Percentiles rank a stretch among this genome's conserved stretches.
Evolutionary conservation across 192 early-diverging fungal species (phyloP).

Genomic region (Funneliformis mosseae): DNA sequence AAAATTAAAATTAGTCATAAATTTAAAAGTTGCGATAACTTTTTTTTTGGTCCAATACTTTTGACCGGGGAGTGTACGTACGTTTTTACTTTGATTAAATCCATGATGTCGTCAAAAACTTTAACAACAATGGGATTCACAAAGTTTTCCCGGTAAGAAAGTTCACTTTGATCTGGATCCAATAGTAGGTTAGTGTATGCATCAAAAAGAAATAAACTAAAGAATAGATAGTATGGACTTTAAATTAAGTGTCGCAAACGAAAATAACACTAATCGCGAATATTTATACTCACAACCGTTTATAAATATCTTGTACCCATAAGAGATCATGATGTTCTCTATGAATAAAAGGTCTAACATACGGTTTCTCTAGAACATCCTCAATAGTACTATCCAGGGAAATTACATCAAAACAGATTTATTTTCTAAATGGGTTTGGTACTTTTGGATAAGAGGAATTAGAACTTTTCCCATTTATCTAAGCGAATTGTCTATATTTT

Average conservation of each 20-base stretch:
- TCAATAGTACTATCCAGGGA: conserved; percentile 25
- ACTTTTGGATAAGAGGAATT: conserved; percentile 30
- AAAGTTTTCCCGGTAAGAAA: conserved; percentile 26
- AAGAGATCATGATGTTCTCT: conserved; percentile 26
- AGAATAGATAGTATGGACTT: not conserved
- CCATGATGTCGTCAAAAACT: conserved; percentile 30
- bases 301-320: conserved; percentile 34
- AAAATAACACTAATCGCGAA: conserved; percentile 19
- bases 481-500: conserved; percentile 22
- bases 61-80: too few relatives aligned
- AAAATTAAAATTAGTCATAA: too few relatives aligned
- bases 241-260: conserved; percentile 13
- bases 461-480: conserved; percentile 24
- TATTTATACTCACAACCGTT: conserved; percentile 30
- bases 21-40: too few relatives aligned
- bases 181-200: conserved; percentile 17
- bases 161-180: conserved; percentile 25
- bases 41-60: too few relatives aligned
- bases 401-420: conserved; percentile 28
- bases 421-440: conserved; percentile 29
- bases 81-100: conserved; percentile 26
- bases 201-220: conserved; percentile 30
- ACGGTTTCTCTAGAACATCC: conserved; percentile 5
- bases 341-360: conserved; percentile 23
- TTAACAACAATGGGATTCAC: conserved; percentile 26